Percentiles rank a stretch among this genome's conserved stretches.
Conservation (phyloP, 768 basidiomycete genomes). For the Pulveroboletus ravenelii region DNA sequence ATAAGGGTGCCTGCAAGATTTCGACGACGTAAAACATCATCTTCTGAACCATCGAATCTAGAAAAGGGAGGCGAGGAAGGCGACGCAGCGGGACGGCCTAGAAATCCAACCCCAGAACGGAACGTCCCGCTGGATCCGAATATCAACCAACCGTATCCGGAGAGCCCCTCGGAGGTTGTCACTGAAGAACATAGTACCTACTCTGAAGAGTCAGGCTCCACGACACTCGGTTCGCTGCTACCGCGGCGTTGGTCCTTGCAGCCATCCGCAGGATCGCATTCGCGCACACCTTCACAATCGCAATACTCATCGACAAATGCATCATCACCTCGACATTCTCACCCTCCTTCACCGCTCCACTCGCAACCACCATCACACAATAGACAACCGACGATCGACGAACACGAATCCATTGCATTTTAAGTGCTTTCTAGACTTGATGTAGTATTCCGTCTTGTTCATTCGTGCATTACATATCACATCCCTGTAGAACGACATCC, state of each 20-base stretch:
- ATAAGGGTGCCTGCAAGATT: conserved; percentile 18
- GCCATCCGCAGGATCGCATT: conserved; percentile 26
- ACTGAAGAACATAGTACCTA: conserved; percentile 25
- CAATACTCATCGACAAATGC: conserved; percentile 28
- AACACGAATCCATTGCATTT: conserved; percentile 16
- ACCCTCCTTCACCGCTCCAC: conserved; percentile 28
- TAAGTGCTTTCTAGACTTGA: conserved; percentile 6
- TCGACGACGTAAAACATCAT: conserved; percentile 12
- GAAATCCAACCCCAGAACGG: conserved; percentile 52
- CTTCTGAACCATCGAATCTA: conserved; percentile 16
- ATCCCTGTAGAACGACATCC: conserved; percentile 3
- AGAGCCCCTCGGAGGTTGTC: conserved; percentile 27
- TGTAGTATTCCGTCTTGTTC: not conserved
- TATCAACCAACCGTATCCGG: conserved; percentile 42
- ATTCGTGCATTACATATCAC: conserved; percentile 2
- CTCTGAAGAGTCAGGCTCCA: conserved; percentile 33
- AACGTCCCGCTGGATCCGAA: conserved; percentile 38
- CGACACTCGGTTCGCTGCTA: conserved; percentile 32
- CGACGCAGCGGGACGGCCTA: conserved; percentile 33
- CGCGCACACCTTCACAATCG: conserved; percentile 29
- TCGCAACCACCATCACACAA: conserved; percentile 26
- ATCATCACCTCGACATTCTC: conserved; percentile 30
- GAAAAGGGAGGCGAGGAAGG: conserved; percentile 28
- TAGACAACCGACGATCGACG: conserved; percentile 32
- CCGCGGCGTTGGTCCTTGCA: conserved; percentile 32